Conservation (phyloP, 1,284 basidiomycete genomes). For the Sporisorium exsertum region DNA sequence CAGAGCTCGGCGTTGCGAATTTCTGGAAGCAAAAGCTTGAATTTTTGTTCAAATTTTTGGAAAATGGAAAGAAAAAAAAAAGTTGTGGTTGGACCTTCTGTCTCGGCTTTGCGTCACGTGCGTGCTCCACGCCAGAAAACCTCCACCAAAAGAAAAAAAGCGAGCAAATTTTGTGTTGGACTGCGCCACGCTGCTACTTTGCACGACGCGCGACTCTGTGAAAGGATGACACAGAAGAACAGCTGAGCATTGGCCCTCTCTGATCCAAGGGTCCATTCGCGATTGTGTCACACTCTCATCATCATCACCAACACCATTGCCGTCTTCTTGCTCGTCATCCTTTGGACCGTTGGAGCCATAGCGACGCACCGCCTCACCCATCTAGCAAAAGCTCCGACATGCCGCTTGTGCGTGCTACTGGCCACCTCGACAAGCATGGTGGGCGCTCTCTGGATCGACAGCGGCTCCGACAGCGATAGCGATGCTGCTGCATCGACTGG, state of each 20-base stretch:
- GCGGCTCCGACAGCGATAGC: conserved; percentile 36
- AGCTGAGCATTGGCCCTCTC: background rate
- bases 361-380: background rate
- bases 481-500: background rate
- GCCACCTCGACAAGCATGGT: conserved; percentile 17
- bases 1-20: background rate
- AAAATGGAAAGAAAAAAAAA: conserved; percentile 7
- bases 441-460: conserved; percentile 45
- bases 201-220: conserved; percentile 12
- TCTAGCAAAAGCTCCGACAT: conserved; percentile 7
- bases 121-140: conserved; percentile 3
- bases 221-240: background rate
- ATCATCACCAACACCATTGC: background rate
- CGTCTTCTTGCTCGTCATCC: background rate
- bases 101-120: conserved; percentile 19
- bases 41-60: conserved; percentile 10
- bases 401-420: background rate
- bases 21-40: background rate
- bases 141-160: conserved; percentile 8
- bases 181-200: conserved; percentile 7
- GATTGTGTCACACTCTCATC: conserved; percentile 1
- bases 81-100: conserved; percentile 18
- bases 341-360: background rate
- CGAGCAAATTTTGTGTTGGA: background rate
- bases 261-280: background rate